phyloP scores from a whole-genome alignment of 495 filamentous ascomycete species.

The Baudoinia panamericana region DNA sequence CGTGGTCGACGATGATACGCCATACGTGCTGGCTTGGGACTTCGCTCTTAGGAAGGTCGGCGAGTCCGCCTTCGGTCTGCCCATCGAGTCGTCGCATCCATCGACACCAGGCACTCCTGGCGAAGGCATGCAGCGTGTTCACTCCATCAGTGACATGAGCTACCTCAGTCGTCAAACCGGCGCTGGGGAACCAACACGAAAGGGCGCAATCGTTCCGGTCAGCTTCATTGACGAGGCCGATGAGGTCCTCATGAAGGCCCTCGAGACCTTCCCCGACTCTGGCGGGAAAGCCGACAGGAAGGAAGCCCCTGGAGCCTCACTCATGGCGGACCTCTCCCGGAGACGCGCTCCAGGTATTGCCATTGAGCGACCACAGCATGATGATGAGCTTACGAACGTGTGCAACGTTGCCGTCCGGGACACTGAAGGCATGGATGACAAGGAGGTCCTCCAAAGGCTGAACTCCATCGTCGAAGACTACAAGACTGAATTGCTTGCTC shows the following conservation, averaged over 20 bases:
- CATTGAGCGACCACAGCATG: conserved; percentile 36
- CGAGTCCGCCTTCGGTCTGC: conserved; percentile 72
- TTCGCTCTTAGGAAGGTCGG: conserved; percentile 87
- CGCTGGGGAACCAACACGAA: conserved; percentile 63
- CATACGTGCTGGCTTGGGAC: conserved; percentile 84
- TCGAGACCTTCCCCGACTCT: conserved; percentile 62
- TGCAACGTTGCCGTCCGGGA: conserved; percentile 86
- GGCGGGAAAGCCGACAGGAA: conserved; percentile 9
- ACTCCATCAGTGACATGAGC: conserved; percentile 93
- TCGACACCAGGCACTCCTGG: conserved; percentile 76
- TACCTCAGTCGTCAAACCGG: conserved; percentile 57
- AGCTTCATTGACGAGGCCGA: conserved; percentile 88
- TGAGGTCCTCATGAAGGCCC: conserved; percentile 63
- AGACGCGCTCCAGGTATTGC: conserved; percentile 38
- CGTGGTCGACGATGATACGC: conserved; percentile 60
- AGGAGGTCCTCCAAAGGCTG: conserved; percentile 64
- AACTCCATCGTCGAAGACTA: conserved; percentile 59
- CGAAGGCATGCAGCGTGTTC: conserved; percentile 51
- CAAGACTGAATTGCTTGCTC: conserved; percentile 69
- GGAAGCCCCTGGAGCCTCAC: conserved; percentile 36
- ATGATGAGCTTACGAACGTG: conserved; percentile 76
- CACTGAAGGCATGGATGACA: conserved; percentile 72
- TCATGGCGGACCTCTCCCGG: conserved; percentile 61
- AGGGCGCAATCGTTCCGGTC: conserved; percentile 88
- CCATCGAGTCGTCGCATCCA: conserved; percentile 57